Evolutionary conservation across 2,329 filamentous ascomycete genomes (phyloP).

Genomic region (Knufia fluminis): DNA sequence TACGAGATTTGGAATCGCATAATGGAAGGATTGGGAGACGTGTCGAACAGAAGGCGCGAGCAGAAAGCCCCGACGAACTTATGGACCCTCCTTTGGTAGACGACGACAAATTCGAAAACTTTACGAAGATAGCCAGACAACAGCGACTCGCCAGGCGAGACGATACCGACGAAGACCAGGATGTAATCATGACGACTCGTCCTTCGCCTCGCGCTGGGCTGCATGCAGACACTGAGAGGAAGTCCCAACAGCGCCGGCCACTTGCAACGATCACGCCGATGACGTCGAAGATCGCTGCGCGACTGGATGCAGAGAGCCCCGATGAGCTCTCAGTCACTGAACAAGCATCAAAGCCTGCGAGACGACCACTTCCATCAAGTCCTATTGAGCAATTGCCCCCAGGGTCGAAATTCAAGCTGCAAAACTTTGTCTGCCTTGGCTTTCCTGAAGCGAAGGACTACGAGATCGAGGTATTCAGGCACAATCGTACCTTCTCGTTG

Average conservation of each 20-base stretch:
- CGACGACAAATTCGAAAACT: neutral
- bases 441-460: neutral
- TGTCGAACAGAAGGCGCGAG: neutral
- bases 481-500: neutral
- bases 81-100: too few species aligned
- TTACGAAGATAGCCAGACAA: neutral
- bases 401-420: neutral
- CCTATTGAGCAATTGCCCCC: too few species aligned
- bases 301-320: constrained; percentile 9
- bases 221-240: too few species aligned
- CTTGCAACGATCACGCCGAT: neutral
- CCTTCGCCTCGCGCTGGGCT: too few species aligned
- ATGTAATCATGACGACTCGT: too few species aligned
- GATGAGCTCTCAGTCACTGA: constrained; percentile 15
- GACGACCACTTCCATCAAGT: too few species aligned
- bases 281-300: neutral
- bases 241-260: neutral
- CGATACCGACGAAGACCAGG: neutral
- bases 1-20: neutral
- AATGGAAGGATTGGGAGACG: too few species aligned
- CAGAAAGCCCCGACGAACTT: neutral
- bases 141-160: neutral
- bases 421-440: neutral
- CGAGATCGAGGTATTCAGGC: neutral
- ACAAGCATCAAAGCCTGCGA: too few species aligned